These are phyloP conservation scores for Pecoramyces ruminantium DNA, from an alignment of 192 early-diverging fungal genomes.

Conservation along the genomic window DNA sequence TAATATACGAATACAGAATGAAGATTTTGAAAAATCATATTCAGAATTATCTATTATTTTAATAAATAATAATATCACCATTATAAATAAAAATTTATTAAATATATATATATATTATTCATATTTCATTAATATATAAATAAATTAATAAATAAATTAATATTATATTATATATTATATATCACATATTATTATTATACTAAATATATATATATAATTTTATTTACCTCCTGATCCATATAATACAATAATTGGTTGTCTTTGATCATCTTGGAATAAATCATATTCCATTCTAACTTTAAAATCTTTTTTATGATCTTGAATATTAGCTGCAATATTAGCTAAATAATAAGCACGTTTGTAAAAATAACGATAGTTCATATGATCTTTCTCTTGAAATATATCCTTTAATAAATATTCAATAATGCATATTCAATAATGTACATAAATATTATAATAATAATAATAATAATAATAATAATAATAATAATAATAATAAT, in stretches of 20 bases:
- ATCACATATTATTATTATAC: too few relatives aligned
- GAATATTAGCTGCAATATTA: constrained; percentile 35
- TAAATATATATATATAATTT: too few relatives aligned
- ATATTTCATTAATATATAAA: too few relatives aligned
- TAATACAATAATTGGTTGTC: constrained; percentile 22
- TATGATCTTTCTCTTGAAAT: constrained; percentile 82
- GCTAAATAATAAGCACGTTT: constrained; percentile 87
- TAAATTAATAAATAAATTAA: too few relatives aligned
- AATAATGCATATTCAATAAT: too few relatives aligned
- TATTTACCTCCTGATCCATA: constrained; percentile 3
- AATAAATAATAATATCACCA: too few relatives aligned
- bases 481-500: too few relatives aligned
- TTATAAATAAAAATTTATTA: too few relatives aligned
- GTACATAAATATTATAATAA: too few relatives aligned
- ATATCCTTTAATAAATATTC: constrained; percentile 6
- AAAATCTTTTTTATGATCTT: constrained; percentile 8
- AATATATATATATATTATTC: too few relatives aligned
- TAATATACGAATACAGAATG: constrained; percentile 57
- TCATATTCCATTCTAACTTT: constrained; percentile 18
- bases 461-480: too few relatives aligned
- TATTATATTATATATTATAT: too few relatives aligned
- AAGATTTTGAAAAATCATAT: constrained; percentile 45
- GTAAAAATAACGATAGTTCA: constrained; percentile 89
- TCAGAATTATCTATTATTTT: constrained; percentile 10
- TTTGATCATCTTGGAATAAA: constrained; percentile 20